These are phyloP conservation scores for Trichopus zeylanicus DNA, from an alignment of 116 monocot species.

Conservation along the genomic window DNA sequence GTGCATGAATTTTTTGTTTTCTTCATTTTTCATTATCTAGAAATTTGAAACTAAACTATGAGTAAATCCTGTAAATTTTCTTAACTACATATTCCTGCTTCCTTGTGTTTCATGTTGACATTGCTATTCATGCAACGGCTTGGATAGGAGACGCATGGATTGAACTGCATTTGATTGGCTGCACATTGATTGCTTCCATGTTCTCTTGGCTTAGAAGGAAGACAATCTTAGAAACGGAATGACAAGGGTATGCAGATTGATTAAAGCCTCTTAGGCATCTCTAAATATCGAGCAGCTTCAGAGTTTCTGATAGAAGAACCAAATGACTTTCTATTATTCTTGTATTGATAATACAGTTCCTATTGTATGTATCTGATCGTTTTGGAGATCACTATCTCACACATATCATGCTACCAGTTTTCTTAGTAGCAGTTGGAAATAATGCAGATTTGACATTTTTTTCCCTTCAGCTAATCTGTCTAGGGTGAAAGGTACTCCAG, in stretches of 20 bases:
- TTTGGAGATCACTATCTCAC: conserved; percentile 79
- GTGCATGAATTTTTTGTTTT: conserved; percentile 12
- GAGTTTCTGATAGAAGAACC: background rate
- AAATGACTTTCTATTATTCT: background rate
- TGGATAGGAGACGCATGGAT: conserved; percentile 68
- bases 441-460: conserved; percentile 79
- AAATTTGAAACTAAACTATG: background rate
- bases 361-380: conserved; percentile 45
- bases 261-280: too few species aligned
- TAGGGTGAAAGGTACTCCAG: conserved; percentile 55
- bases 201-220: conserved; percentile 80
- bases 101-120: too few species aligned
- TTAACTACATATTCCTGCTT: too few species aligned
- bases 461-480: conserved; percentile 44
- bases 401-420: conserved; percentile 83
- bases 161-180: conserved; percentile 97
- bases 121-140: conserved; percentile 2
- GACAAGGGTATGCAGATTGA: conserved; percentile 38
- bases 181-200: conserved; percentile 79
- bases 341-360: conserved; percentile 49
- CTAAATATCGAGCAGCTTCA: background rate
- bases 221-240: conserved; percentile 83
- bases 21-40: background rate
- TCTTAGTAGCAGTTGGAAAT: conserved; percentile 84
- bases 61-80: too few species aligned